phyloP scores from a whole-genome alignment of 106 monocot genomes.

The Narthecium ossifragum region DNA sequence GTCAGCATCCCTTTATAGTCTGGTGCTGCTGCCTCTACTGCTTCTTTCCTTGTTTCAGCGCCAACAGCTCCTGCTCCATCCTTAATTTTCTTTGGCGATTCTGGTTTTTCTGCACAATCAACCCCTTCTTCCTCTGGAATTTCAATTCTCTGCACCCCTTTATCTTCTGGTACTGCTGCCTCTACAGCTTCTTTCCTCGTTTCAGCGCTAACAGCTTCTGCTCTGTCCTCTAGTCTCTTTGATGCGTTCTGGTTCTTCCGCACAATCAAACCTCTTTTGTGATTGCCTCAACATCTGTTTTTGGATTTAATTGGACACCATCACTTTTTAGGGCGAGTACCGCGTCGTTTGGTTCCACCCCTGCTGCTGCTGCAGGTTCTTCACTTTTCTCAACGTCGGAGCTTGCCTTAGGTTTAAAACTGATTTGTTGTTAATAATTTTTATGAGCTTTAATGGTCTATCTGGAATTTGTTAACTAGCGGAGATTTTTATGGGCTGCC shows the following conservation, averaged over 20 bases:
- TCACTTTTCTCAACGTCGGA: slow-evolving; percentile 60
- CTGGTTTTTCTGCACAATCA: slow-evolving; percentile 37
- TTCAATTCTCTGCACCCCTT: slow-evolving; percentile 31
- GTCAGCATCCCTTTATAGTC: slow-evolving; percentile 30
- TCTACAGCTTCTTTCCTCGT: slow-evolving; percentile 26
- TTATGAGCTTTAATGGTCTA: too few relatives aligned
- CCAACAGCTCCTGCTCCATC: slow-evolving; percentile 32
- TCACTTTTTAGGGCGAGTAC: slow-evolving; percentile 51
- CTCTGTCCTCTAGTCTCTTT: slow-evolving; percentile 35
- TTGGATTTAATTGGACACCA: slow-evolving; percentile 52
- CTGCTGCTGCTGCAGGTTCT: slow-evolving; percentile 33
- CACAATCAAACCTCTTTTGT: slow-evolving; percentile 65
- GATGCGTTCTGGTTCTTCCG: slow-evolving; percentile 37
- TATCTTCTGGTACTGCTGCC: slow-evolving; percentile 17
- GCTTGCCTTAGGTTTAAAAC: slow-evolving; percentile 31
- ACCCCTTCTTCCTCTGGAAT: slow-evolving; percentile 23
- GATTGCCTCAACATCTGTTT: slow-evolving; percentile 40
- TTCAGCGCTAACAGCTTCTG: slow-evolving; percentile 31
- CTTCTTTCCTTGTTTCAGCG: slow-evolving; percentile 30
- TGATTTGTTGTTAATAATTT: too few relatives aligned
- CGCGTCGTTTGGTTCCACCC: slow-evolving; percentile 32
- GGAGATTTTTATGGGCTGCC: too few relatives aligned
- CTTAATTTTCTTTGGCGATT: slow-evolving; percentile 39
- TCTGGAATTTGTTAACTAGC: too few relatives aligned
- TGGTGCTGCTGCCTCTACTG: slow-evolving; percentile 11